phyloP scores from a whole-genome alignment of 495 filamentous ascomycete genomes.

The Hypoxylon subgilvum region DNA sequence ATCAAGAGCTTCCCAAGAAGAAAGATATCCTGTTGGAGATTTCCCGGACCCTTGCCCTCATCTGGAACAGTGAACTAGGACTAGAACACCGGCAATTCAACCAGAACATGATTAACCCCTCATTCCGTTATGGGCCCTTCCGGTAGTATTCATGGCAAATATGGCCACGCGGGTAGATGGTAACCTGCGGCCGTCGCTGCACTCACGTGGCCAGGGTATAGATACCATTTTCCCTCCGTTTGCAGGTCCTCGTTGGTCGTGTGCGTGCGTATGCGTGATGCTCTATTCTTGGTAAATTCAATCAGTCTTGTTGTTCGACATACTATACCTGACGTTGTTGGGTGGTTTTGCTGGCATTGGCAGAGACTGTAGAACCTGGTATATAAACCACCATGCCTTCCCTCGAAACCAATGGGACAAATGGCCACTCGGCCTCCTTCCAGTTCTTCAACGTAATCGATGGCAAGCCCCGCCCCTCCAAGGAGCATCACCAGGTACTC shows the following conservation, averaged over 20 bases:
- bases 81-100: constrained; percentile 32
- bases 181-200: background rate
- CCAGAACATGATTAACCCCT: constrained; percentile 23
- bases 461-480: constrained; percentile 48
- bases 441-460: constrained; percentile 57
- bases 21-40: background rate
- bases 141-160: constrained; percentile 34
- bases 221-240: constrained; percentile 3
- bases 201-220: constrained; percentile 30
- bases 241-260: constrained; percentile 1
- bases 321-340: constrained; percentile 4
- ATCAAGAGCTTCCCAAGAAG: constrained; percentile 1
- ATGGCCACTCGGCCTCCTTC: constrained; percentile 23
- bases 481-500: constrained; percentile 46
- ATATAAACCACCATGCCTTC: constrained; percentile 35
- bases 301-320: background rate
- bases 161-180: constrained; percentile 17
- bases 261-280: background rate
- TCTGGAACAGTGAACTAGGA: constrained; percentile 18
- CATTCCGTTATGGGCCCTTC: constrained; percentile 15
- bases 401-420: constrained; percentile 26
- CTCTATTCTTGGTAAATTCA: constrained; percentile 5
- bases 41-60: constrained; percentile 23
- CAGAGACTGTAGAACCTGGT: constrained; percentile 1
- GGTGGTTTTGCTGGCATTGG: constrained; percentile 16